phyloP scores from a whole-genome alignment of 2,329 filamentous ascomycete species.

The Fusarium multiceps region DNA sequence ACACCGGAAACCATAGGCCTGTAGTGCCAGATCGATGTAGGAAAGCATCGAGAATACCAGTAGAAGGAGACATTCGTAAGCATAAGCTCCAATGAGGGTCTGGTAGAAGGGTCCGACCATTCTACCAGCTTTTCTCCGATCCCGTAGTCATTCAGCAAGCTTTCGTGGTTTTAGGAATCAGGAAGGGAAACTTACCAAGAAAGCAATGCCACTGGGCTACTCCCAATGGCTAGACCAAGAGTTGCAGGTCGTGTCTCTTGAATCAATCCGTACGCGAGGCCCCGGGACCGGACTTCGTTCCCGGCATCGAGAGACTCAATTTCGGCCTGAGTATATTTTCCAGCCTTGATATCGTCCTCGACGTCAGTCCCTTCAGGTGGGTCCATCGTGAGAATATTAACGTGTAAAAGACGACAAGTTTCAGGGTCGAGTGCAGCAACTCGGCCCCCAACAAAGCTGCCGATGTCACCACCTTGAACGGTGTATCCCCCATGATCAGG shows the following conservation, averaged over 20 bases:
- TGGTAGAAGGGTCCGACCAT: no score
- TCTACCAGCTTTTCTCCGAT: rapidly evolving
- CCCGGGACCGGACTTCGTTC: background rate
- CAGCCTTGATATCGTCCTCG: background rate
- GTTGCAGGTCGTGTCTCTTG: no score
- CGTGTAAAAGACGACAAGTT: rapidly evolving
- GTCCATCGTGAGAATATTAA: background rate
- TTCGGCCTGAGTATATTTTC: background rate
- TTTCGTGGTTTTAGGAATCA: no score
- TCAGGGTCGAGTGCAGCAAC: background rate
- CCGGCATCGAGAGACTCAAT: rapidly evolving
- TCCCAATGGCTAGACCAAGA: no score
- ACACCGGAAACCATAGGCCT: background rate
- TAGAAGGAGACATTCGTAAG: background rate
- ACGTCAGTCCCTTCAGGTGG: rapidly evolving
- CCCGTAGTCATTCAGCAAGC: rapidly evolving
- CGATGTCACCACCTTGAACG: background rate
- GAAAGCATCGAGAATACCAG: background rate
- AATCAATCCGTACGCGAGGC: no score
- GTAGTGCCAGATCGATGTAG: background rate
- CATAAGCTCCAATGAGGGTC: no score
- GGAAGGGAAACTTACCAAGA: no score
- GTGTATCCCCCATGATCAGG: background rate
- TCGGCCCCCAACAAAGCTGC: background rate
- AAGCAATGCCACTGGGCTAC: no score